These are phyloP conservation scores for Lunasporangiospora selenospora DNA, from an alignment of 192 early-diverging fungal species.

Conservation along the genomic window DNA sequence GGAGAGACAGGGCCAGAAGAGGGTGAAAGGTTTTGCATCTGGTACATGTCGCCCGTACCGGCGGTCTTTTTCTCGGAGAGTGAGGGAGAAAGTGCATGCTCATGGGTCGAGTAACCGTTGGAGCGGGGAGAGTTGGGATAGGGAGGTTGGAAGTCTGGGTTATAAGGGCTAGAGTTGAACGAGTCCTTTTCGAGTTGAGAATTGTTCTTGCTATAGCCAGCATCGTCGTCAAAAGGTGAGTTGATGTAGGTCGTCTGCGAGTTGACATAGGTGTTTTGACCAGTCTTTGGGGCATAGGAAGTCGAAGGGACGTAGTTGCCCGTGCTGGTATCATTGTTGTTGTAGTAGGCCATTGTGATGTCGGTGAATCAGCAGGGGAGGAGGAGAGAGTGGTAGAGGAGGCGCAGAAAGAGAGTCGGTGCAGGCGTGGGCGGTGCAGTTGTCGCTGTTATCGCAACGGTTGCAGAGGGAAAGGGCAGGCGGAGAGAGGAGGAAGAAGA, in stretches of 20 bases:
- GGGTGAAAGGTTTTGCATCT: constrained; percentile 28
- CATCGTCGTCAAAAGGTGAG: constrained; percentile 15
- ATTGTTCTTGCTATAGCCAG: neutral
- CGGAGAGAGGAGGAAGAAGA: constrained; percentile 11
- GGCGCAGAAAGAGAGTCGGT: neutral
- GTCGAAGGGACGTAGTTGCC: constrained; percentile 25
- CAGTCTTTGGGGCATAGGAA: constrained; percentile 4
- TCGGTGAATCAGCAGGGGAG: constrained; percentile 1
- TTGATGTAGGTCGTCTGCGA: neutral
- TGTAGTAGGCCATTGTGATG: constrained; percentile 9
- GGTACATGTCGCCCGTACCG: constrained; percentile 18
- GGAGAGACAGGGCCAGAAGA: too few relatives aligned
- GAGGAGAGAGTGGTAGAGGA: constrained; percentile 3
- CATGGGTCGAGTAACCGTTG: constrained; percentile 13
- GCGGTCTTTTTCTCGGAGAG: constrained; percentile 26
- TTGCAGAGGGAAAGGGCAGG: constrained; percentile 6
- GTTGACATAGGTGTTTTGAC: too few relatives aligned
- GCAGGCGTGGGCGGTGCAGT: neutral
- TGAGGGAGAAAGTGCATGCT: constrained; percentile 27
- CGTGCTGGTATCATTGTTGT: constrained; percentile 2
- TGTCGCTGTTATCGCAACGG: neutral
- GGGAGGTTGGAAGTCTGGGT: constrained; percentile 15
- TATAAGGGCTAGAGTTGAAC: constrained; percentile 22
- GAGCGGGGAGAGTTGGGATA: constrained; percentile 14
- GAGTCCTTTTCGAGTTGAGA: constrained; percentile 10